A percentile compares a stretch with the other conserved stretches of the same genome.
These are phyloP conservation scores for Solanum raphanifolium DNA, from an alignment of 257 asterid genomes.

Conservation along the genomic window DNA sequence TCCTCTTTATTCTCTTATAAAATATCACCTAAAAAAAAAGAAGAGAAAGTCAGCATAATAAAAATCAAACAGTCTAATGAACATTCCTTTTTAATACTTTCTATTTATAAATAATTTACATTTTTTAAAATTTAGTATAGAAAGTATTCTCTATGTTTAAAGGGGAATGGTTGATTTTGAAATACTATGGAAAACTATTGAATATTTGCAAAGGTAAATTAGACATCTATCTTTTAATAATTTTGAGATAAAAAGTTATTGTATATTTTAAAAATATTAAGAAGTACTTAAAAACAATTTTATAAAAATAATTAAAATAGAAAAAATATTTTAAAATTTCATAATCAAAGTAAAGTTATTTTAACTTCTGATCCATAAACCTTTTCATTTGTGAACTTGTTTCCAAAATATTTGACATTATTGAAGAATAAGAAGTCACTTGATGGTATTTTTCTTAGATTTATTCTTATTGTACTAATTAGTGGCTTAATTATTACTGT, in stretches of 20 bases:
- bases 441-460: neutral
- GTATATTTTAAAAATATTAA: no score
- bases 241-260: neutral
- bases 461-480: no score
- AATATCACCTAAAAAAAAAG: constrained; percentile 47
- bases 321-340: no score
- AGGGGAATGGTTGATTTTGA: neutral
- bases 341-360: neutral
- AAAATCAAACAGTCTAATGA: neutral
- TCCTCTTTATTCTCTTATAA: constrained; percentile 70
- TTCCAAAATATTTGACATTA: no score
- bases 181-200: neutral
- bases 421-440: neutral
- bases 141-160: neutral
- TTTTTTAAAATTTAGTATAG: neutral
- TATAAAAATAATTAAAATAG: no score
- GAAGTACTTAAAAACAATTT: neutral
- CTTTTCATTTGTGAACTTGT: neutral
- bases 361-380: neutral
- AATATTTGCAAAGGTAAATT: neutral
- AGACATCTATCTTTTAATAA: neutral
- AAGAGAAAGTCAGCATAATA: neutral
- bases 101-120: neutral
- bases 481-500: neutral
- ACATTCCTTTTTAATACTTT: neutral